phyloP scores from a whole-genome alignment of 2,329 filamentous ascomycete genomes.

The Xenoacremonium recifei region DNA sequence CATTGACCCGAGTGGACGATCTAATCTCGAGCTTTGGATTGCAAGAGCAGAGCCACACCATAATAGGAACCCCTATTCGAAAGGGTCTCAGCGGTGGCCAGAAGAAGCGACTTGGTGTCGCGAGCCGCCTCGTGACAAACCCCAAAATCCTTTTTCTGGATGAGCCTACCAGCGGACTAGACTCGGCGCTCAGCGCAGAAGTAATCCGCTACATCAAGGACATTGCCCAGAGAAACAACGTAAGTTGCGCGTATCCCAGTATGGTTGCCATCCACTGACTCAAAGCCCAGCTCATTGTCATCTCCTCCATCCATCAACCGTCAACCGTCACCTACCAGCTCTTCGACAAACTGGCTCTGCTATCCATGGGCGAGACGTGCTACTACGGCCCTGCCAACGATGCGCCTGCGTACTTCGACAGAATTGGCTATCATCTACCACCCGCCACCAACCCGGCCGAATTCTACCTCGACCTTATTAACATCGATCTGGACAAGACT shows the following conservation, averaged over 20 bases:
- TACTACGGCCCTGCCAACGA: constrained; percentile 66
- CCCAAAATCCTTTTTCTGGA: constrained; percentile 81
- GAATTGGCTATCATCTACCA: constrained; percentile 62
- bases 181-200: constrained; percentile 74
- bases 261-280: not conserved
- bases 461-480: constrained; percentile 75
- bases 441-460: constrained; percentile 78
- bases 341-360: constrained; percentile 75
- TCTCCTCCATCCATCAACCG: constrained; percentile 84
- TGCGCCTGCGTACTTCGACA: constrained; percentile 62
- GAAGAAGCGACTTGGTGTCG: constrained; percentile 77
- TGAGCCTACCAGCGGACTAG: constrained; percentile 80
- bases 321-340: constrained; percentile 76
- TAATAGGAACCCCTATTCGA: constrained; percentile 78
- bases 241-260: not conserved
- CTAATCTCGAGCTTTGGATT: constrained; percentile 74
- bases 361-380: constrained; percentile 68
- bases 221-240: constrained; percentile 63
- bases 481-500: constrained; percentile 67
- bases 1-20: constrained; percentile 60
- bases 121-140: constrained; percentile 76
- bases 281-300: constrained; percentile 57
- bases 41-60: constrained; percentile 62
- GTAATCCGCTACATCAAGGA: constrained; percentile 71
- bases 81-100: constrained; percentile 86